Evolutionary conservation across 2,329 filamentous ascomycete species (phyloP).

Genomic region (Neonectria hederae): DNA sequence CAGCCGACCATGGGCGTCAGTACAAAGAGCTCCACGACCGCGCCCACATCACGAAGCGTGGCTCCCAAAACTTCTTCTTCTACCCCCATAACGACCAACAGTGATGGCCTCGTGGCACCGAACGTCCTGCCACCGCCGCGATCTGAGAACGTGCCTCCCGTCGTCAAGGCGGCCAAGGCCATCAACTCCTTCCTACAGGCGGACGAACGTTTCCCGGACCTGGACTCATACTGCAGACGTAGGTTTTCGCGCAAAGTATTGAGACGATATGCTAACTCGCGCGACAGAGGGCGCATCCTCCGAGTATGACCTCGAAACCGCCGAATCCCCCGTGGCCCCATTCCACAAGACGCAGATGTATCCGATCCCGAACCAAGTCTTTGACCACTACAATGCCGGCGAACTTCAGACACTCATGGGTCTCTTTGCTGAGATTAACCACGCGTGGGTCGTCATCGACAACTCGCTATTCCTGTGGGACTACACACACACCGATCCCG

Average conservation of each 20-base stretch:
- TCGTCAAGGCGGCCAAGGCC: conserved; percentile 82
- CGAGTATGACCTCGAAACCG: conserved; percentile 82
- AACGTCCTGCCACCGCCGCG: conserved; percentile 55
- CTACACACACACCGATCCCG: conserved; percentile 90
- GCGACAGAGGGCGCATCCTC: conserved; percentile 83
- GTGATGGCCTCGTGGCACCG: conserved; percentile 45
- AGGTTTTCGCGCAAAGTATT: conserved; percentile 52
- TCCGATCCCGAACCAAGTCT: conserved; percentile 89
- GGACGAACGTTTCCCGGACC: conserved; percentile 85
- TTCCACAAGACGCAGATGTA: conserved; percentile 90
- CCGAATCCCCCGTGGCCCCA: conserved; percentile 79
- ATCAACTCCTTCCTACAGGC: conserved; percentile 81
- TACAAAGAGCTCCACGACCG: conserved; percentile 30
- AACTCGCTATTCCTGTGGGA: conserved; percentile 98
- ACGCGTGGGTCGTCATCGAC: conserved; percentile 96
- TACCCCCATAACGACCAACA: conserved; percentile 31
- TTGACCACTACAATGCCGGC: conserved; percentile 89
- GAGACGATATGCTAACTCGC: conserved; percentile 38
- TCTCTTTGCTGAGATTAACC: conserved; percentile 91
- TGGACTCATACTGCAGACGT: conserved; percentile 92
- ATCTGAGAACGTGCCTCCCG: conserved; percentile 65
- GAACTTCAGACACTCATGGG: conserved; percentile 94
- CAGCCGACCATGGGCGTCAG: conserved; percentile 26
- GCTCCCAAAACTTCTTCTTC: conserved; percentile 38
- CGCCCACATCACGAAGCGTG: conserved; percentile 34